phyloP scores from a whole-genome alignment of 148 eudicot genomes.

The Chenopodium quinoa region DNA sequence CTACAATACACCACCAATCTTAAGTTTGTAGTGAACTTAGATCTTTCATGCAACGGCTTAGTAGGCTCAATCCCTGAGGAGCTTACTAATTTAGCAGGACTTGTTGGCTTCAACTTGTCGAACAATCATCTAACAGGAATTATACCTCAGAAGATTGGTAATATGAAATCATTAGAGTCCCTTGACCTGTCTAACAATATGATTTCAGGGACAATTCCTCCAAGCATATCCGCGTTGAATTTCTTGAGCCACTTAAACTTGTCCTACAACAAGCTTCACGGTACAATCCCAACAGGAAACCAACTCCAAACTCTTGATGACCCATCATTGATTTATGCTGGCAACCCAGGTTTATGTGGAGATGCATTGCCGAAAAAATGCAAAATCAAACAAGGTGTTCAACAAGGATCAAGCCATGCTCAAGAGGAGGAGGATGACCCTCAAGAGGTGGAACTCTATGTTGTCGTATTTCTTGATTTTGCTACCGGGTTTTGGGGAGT shows the following conservation, averaged over 20 bases:
- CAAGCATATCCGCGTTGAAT: constrained; percentile 26
- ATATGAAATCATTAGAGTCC: constrained; percentile 23
- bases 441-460: constrained; percentile 23
- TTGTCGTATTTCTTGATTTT: constrained; percentile 19
- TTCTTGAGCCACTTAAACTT: constrained; percentile 32
- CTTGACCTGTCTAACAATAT: constrained; percentile 38
- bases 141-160: constrained; percentile 31
- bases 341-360: constrained; percentile 45
- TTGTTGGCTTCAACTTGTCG: constrained; percentile 33
- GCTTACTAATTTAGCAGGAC: constrained; percentile 12
- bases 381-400: neutral
- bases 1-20: constrained; percentile 15
- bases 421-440: constrained; percentile 2
- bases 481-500: constrained; percentile 40
- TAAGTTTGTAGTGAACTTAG: constrained; percentile 21
- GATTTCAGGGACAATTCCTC: constrained; percentile 36
- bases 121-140: constrained; percentile 36
- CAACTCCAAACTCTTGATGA: constrained; percentile 29
- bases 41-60: constrained; percentile 36
- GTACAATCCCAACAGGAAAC: constrained; percentile 28
- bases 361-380: constrained; percentile 33
- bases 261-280: constrained; percentile 34
- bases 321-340: constrained; percentile 31
- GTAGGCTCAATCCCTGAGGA: constrained; percentile 31
- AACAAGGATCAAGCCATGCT: neutral